Conservation (phyloP, 345 rosid genomes). For the Firmiana major region DNA sequence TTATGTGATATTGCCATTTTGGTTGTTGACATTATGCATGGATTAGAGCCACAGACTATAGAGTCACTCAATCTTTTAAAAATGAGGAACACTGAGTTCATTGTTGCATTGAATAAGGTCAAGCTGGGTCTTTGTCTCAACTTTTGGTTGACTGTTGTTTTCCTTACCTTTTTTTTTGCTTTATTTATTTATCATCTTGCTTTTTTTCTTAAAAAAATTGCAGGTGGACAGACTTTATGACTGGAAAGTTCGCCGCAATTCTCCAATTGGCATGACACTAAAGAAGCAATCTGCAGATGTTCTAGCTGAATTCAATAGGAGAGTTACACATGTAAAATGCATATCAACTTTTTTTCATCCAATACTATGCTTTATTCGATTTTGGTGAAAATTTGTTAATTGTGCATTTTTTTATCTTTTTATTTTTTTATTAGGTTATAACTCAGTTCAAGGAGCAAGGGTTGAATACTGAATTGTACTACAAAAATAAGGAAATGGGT, state of each 20-base stretch:
- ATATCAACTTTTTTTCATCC: neutral
- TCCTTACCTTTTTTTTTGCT: neutral
- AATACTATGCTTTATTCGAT: neutral
- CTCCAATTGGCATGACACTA: conserved; percentile 68
- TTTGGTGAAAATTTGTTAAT: neutral
- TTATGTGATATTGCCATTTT: conserved; percentile 94
- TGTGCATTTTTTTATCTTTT: neutral
- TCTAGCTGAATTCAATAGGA: conserved; percentile 63
- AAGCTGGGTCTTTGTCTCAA: conserved; percentile 17
- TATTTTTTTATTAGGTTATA: conserved; percentile 40
- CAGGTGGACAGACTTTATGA: conserved; percentile 95
- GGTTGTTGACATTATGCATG: conserved; percentile 96
- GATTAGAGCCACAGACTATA: conserved; percentile 86
- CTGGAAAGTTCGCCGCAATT: conserved; percentile 74
- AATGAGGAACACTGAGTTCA: conserved; percentile 84
- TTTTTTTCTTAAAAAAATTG: conserved; percentile 8
- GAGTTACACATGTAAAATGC: conserved; percentile 49
- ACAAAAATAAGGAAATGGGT: conserved; percentile 82
- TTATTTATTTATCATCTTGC: conserved; percentile 2
- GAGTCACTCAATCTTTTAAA: conserved; percentile 87
- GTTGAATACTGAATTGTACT: conserved; percentile 81
- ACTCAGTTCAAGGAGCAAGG: conserved; percentile 90
- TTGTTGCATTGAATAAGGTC: conserved; percentile 93
- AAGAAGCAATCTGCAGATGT: conserved; percentile 72
- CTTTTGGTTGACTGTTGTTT: conserved; percentile 6